Base-by-base conservation (phyloP, 345 rosid species). In the Sapria himalayana region DNA sequence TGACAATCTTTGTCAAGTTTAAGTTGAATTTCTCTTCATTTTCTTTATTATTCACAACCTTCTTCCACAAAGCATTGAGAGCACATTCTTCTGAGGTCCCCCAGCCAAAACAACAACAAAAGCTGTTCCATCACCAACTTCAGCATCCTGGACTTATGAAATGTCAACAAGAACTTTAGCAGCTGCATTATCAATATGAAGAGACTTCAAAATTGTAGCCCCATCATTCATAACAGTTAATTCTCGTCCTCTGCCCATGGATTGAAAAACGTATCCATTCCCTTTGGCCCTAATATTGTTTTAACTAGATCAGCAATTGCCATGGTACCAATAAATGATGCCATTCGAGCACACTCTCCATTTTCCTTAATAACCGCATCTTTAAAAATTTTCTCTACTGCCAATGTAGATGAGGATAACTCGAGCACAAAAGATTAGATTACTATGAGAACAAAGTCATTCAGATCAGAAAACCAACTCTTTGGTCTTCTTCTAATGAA, bases 41-140 rank as follows among this genome's bases (percentile, higher is more conserved):
- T 32, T 63, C 84, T 63, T 82, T 89, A 57, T 89, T 82, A 60
- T 82, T 86, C 35, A 62, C 59, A 13, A 72, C 92, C 60, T 64
- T 72, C 58, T 53, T 52, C 56, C 70, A 54, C 57, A 89, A 48
- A 37, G 91, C 93, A 54, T 72, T 45, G 34, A 72, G 82, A 39
- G 95, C 95, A 56, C 94, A 76, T 58, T 89, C 93, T 11, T 91
- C 76, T 18, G 37, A 54, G 81, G 94, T 53, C 76, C 94, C 14
- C 98, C 93, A 6, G 98, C 95, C 76, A 89, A 71, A 34, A 89
- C 93, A 59, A 79, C 98, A 51, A 89, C 98, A 37, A 94, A 89
- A 40, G 98, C 82, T 49, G 95, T 89, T 33, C 98, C 98, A 56
- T 89, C 98, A 48, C 98, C 98, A 45, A 89, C 98, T 71, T 89